Conservation (phyloP, 495 filamentous ascomycete genomes). For the Letharia columbiana region DNA sequence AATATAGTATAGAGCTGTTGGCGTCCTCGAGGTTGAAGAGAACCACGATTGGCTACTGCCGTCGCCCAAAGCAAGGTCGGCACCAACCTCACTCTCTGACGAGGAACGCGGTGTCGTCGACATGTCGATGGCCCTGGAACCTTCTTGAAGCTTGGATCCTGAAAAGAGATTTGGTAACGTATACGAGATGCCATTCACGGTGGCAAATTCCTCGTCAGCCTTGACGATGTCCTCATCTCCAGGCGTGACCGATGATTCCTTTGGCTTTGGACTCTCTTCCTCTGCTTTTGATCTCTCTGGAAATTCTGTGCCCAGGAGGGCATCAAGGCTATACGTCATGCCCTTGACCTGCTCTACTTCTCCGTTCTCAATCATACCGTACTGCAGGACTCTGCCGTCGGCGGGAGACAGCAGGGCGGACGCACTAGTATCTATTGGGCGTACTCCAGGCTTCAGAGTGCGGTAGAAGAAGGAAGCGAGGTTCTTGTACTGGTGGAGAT, state of each 20-base stretch:
- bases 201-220: conserved; percentile 83
- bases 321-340: conserved; percentile 93
- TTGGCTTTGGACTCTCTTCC: conserved; percentile 8
- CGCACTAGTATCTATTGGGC: conserved; percentile 76
- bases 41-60: conserved; percentile 59
- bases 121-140: conserved; percentile 42
- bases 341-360: conserved; percentile 99
- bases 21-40: conserved; percentile 48
- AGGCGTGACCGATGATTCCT: conserved; percentile 1
- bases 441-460: conserved; percentile 75
- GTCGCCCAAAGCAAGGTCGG: conserved; percentile 69
- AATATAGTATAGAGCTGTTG: conserved; percentile 76
- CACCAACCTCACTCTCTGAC: conserved; percentile 72
- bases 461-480: conserved; percentile 97
- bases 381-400: conserved; percentile 86
- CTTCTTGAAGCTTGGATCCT: conserved; percentile 42
- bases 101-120: conserved; percentile 54
- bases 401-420: conserved; percentile 76
- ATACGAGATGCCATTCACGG: conserved; percentile 94
- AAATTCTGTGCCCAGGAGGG: conserved; percentile 65
- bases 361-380: conserved; percentile 80
- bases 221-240: conserved; percentile 56
- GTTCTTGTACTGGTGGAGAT: conserved; percentile 84
- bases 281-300: conserved; percentile 24
- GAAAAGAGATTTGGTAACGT: conserved; percentile 84